phyloP scores from a whole-genome alignment of 2,329 filamentous ascomycete genomes.

The Ilyonectria robusta region DNA sequence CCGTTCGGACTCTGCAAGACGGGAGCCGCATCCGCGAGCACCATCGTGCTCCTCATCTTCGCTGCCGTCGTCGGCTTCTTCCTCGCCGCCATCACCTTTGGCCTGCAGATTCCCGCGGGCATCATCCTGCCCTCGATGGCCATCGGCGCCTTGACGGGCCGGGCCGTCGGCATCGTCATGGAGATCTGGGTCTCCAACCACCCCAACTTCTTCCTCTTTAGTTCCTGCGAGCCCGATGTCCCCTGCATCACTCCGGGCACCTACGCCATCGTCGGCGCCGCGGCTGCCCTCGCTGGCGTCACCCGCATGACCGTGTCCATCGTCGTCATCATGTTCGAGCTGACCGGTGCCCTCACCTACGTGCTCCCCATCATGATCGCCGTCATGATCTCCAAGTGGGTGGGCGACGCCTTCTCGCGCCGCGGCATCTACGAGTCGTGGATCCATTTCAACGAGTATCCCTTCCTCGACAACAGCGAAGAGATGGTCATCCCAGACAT shows the following conservation, averaged over 20 bases:
- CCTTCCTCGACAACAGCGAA: constrained; percentile 91
- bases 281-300: constrained; percentile 92
- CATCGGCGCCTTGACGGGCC: constrained; percentile 90
- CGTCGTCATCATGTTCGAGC: constrained; percentile 99
- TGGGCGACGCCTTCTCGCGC: constrained; percentile 93
- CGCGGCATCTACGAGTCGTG: constrained; percentile 97
- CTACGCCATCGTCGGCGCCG: constrained; percentile 96
- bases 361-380: constrained; percentile 99
- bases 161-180: constrained; percentile 89
- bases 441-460: constrained; percentile 97
- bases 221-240: constrained; percentile 85
- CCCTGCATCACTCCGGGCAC: constrained; percentile 94
- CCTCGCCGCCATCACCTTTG: constrained; percentile 90
- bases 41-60: constrained; percentile 85
- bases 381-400: constrained; percentile 98
- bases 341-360: constrained; percentile 95
- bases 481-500: constrained; percentile 88
- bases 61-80: constrained; percentile 88
- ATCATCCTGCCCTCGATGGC: constrained; percentile 98
- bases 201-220: constrained; percentile 83
- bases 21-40: constrained; percentile 84
- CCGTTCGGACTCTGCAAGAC: constrained; percentile 92
- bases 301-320: constrained; percentile 98
- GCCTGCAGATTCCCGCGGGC: constrained; percentile 92
- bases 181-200: constrained; percentile 88